Evolutionary conservation across 2,329 filamentous ascomycete genomes (phyloP), one percentile per base, ranked within the genome.

Genomic region (Sporothrix pallida): DNA sequence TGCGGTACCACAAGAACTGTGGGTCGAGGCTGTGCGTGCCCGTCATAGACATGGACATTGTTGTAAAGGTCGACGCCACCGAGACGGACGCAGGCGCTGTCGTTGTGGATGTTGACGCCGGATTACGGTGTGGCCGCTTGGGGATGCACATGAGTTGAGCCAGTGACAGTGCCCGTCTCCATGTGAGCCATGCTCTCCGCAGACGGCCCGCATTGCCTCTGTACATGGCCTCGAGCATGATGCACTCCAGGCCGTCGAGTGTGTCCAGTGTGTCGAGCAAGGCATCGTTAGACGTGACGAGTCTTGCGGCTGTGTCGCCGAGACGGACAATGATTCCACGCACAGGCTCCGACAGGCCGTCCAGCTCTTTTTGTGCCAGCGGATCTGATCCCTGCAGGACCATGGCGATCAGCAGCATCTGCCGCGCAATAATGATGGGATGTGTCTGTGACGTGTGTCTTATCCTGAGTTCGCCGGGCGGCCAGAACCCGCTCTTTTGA

Each of bases 181-280:
- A 81, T 0, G 81, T 79, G 3, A 87, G 76, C 84, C 85, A 88
- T 0, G 85, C 81, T 0, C 81, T 80, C 0, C 84, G 82, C 2
- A 87, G 79, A 42, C 84, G 82, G 0, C 87, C 87, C 0, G 78
- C 78, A 42, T 87, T 87, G 42, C 83, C 83, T 7, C 84, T 80
- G 75, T 83, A 86, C 26, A 86, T 79, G 13, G 81, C 81, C 75
- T 87, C 83, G 0, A 88, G 79, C 75, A 87, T 81, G n/a, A 88
- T 75, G 70, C 84, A 86, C 74, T 87, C 84, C 6, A 88, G 77
- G 0, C 85, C 85, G 71, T 87, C 86, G 2, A 87, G 71, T 0
- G 83, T 84, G 31, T 78, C 79, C 0, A 85, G 76, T 0, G 83
- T 84, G 31, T 78, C 80, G 0, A 85, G 76, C 0, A 89, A 77